These are phyloP conservation scores for Euphrasia confusa DNA, from an alignment of 257 asterid genomes.

Conservation along the genomic window DNA sequence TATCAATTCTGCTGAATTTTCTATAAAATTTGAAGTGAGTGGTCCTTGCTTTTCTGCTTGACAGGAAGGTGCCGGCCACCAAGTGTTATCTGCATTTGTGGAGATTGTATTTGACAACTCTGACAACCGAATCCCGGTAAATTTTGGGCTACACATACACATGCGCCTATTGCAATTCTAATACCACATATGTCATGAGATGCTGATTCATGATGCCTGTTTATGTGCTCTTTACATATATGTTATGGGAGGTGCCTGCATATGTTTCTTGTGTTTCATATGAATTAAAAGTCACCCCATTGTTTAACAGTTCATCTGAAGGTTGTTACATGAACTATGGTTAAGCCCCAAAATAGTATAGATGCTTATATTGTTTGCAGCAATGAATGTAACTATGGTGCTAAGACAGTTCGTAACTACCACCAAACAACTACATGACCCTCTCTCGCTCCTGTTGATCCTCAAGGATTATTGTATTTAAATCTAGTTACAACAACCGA, in stretches of 20 bases:
- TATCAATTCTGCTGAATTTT: conserved; percentile 5
- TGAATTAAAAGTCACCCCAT: conserved; percentile 10
- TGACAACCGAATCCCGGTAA: conserved; percentile 94
- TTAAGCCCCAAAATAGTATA: not conserved
- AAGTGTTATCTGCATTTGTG: conserved; percentile 87
- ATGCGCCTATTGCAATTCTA: not conserved
- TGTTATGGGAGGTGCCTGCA: conserved; percentile 13
- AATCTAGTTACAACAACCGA: too few relatives aligned
- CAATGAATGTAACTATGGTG: not conserved
- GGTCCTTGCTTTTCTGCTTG: conserved; percentile 20
- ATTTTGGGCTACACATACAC: conserved; percentile 4
- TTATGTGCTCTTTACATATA: conserved; percentile 7
- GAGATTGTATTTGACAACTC: conserved; percentile 97
- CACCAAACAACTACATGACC: too few relatives aligned
- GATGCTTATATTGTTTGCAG: not conserved
- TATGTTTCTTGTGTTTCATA: conserved; percentile 12
- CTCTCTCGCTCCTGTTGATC: too few relatives aligned
- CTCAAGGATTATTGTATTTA: too few relatives aligned
- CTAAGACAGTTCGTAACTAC: too few relatives aligned
- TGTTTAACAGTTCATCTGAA: conserved; percentile 16
- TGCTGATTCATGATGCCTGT: conserved; percentile 12
- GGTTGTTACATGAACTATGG: conserved; percentile 8
- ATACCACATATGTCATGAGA: not conserved
- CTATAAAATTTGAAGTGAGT: conserved; percentile 10
- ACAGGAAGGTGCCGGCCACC: conserved; percentile 99